phyloP scores from a whole-genome alignment of 2,329 filamentous ascomycete species.

The Pseudopyrenochaeta lycopersici region DNA sequence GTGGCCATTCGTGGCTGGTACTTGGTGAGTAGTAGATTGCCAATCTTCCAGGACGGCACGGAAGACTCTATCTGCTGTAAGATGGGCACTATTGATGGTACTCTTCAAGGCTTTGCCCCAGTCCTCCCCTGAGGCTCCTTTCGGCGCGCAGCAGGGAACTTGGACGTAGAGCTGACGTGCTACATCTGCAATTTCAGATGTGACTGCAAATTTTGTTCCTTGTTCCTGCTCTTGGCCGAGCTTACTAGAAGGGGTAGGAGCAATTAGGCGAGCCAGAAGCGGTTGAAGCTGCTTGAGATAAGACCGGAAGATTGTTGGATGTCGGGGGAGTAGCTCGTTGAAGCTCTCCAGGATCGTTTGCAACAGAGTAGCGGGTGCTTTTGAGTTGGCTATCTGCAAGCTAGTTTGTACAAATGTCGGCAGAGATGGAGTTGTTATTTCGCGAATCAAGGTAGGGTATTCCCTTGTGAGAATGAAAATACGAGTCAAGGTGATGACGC shows the following conservation, averaged over 20 bases:
- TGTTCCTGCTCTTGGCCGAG: conserved; percentile 26
- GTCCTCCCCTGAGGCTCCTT: conserved; percentile 78
- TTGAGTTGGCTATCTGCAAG: conserved; percentile 64
- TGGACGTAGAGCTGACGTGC: conserved; percentile 73
- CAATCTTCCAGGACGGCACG: conserved; percentile 83
- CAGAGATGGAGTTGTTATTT: conserved; percentile 86
- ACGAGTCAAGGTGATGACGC: conserved; percentile 78
- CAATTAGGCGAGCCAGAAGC: conserved; percentile 68
- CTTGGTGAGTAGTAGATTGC: conserved; percentile 68
- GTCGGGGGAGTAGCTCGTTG: conserved; percentile 75
- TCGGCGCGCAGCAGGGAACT: conserved; percentile 83
- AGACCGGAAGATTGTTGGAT: conserved; percentile 84
- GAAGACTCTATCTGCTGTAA: conserved; percentile 78
- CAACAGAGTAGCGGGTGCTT: conserved; percentile 56
- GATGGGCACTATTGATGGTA: conserved; percentile 72
- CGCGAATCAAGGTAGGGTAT: conserved; percentile 82
- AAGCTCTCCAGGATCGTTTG: conserved; percentile 78
- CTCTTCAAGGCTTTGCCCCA: conserved; percentile 75
- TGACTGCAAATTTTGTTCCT: conserved; percentile 53
- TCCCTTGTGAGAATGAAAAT: conserved; percentile 85
- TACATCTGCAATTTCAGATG: conserved; percentile 63
- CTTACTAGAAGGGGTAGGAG: conserved; percentile 65
- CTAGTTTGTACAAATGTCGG: conserved; percentile 77
- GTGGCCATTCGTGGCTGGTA: conserved; percentile 36
- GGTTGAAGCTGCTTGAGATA: conserved; percentile 73